These are phyloP conservation scores for Candida maesae DNA, from an alignment of 805 yeast genomes.

Conservation along the genomic window DNA sequence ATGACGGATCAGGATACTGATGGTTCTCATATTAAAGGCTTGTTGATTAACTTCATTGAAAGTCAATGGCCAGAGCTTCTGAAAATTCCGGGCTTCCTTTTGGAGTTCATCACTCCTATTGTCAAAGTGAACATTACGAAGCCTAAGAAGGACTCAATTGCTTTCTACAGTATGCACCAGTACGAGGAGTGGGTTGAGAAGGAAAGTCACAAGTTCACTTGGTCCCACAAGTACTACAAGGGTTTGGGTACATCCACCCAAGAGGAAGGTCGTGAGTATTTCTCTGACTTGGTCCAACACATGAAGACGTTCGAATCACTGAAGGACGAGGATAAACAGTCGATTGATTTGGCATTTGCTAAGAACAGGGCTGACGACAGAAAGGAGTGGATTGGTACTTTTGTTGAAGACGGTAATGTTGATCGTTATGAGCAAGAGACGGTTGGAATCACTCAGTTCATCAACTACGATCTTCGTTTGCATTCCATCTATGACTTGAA, in stretches of 20 bases:
- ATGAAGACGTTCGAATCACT: slow-evolving; percentile 80
- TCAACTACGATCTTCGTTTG: slow-evolving; percentile 89
- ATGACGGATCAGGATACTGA: slow-evolving; percentile 99
- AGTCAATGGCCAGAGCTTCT: slow-evolving; percentile 91
- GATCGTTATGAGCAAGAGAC: slow-evolving; percentile 30
- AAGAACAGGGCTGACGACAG: slow-evolving; percentile 96
- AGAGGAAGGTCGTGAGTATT: slow-evolving; percentile 83
- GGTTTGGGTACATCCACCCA: slow-evolving; percentile 96
- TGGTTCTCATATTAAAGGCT: slow-evolving; percentile 96
- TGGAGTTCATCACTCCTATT: slow-evolving; percentile 95
- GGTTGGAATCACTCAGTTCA: slow-evolving; percentile 90
- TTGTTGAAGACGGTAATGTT: slow-evolving; percentile 69
- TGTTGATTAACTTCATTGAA: slow-evolving; percentile 88
- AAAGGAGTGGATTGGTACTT: slow-evolving; percentile 97
- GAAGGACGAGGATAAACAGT: slow-evolving; percentile 68
- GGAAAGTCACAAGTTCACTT: slow-evolving; percentile 69
- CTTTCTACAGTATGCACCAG: slow-evolving; percentile 94
- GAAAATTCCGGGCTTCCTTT: slow-evolving; percentile 84
- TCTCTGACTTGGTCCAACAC: slow-evolving; percentile 79
- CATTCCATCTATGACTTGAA: slow-evolving; percentile 96
- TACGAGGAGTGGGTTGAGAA: slow-evolving; percentile 89
- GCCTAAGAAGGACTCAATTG: slow-evolving; percentile 54
- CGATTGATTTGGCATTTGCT: slow-evolving; percentile 89
- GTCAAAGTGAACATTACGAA: slow-evolving; percentile 79
- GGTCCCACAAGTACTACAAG: slow-evolving; percentile 95